Evolutionary conservation across 768 basidiomycete species (phyloP).

Genomic region (Suillus variegatus): DNA sequence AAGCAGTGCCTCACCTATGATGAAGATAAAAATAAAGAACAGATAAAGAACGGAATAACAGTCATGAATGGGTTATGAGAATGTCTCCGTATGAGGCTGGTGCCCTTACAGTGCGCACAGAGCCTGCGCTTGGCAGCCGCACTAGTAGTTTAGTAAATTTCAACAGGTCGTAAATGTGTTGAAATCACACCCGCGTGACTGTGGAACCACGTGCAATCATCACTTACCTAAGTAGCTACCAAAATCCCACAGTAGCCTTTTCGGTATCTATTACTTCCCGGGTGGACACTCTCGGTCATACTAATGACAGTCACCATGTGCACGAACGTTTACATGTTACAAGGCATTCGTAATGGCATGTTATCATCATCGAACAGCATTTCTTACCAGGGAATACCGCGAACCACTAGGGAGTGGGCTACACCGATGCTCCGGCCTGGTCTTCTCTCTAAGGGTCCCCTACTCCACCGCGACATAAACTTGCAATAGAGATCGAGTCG

Average conservation of each 20-base stretch:
- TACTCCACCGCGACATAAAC: background rate
- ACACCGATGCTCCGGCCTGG: too few relatives aligned
- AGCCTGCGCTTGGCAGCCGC: background rate
- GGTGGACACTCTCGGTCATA: too few relatives aligned
- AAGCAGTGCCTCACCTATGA: slow-evolving; percentile 8
- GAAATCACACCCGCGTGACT: slow-evolving; percentile 3
- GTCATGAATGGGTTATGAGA: slow-evolving; percentile 12
- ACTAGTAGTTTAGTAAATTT: background rate
- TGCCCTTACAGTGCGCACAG: slow-evolving; percentile 23
- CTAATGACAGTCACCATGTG: background rate
- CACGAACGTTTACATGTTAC: background rate
- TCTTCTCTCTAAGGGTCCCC: too few relatives aligned
- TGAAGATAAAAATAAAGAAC: slow-evolving; percentile 11
- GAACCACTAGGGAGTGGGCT: background rate
- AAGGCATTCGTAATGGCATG: background rate
- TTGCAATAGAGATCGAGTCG: background rate
- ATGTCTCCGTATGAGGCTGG: slow-evolving; percentile 1
- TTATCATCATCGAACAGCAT: background rate
- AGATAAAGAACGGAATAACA: slow-evolving; percentile 6
- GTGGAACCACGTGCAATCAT: background rate
- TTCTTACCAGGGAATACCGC: background rate
- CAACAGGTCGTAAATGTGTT: background rate
- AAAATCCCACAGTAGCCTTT: background rate
- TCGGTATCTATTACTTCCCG: background rate
- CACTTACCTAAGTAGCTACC: background rate